phyloP scores from a whole-genome alignment of 345 rosid species.

The sweet orange (Citrus sinensis) region DNA sequence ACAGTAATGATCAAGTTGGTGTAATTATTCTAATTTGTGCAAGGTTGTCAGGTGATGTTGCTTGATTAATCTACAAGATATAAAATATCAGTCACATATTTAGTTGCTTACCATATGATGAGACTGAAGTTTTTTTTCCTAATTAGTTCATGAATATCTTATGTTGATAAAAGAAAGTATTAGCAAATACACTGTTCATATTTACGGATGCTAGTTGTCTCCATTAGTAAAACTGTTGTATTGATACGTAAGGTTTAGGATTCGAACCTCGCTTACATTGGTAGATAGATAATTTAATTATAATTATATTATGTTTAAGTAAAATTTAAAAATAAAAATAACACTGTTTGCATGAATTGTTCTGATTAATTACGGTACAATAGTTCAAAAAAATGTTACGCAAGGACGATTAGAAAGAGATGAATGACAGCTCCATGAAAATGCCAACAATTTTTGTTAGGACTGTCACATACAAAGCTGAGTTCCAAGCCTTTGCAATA shows the following conservation, averaged over 20 bases:
- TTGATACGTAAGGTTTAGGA: not conserved
- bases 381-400: not conserved
- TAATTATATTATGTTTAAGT: too few species aligned
- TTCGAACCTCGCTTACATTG: too few species aligned
- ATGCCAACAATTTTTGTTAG: not conserved
- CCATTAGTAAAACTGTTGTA: too few species aligned
- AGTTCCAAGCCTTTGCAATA: not conserved
- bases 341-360: not conserved
- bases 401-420: not conserved
- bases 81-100: too few species aligned
- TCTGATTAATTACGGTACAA: not conserved
- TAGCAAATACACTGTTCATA: too few species aligned
- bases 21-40: too few species aligned
- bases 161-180: too few species aligned
- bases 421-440: not conserved
- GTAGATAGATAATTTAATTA: too few species aligned
- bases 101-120: not conserved
- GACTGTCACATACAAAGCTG: not conserved
- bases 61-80: too few species aligned
- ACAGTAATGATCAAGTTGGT: not conserved
- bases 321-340: too few species aligned
- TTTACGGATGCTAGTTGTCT: accelerated
- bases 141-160: too few species aligned
- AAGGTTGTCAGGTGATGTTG: too few species aligned
- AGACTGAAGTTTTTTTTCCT: not conserved